Evolutionary conservation across 2,329 filamentous ascomycete species (phyloP), one percentile per base, ranked within the genome.

Genomic region (Neofusicoccum cordaticola): DNA sequence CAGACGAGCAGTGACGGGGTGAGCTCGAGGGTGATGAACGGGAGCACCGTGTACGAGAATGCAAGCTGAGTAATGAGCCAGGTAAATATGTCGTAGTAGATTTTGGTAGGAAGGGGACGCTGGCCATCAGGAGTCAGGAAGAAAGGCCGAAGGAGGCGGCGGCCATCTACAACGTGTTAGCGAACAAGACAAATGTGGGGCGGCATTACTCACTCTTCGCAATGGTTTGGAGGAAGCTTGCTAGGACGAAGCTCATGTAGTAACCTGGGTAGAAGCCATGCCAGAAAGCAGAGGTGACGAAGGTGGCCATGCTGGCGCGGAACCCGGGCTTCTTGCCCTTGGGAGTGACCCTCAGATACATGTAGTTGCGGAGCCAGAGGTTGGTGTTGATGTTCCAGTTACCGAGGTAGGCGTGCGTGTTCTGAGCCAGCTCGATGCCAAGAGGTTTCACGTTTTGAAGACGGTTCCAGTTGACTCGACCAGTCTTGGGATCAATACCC

Each of bases 331-430:
- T 99, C 83, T 93, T 95, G 62, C 95, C 95, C 70, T 91, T 90
- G 0, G 95, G 95, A 0, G 95, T 99, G 2, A 99, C 95, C 27
- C 95, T 89, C 53, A 99, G 84, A 74, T 98, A 99, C 70, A 99
- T 85, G 74, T 97, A 99, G 77, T 98, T 97, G 52, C 93, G 87
- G 67, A 99, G 82, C 95, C 95, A 99, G 72, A 92, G 88, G 77
- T 97, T 99, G 12, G 95, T 99, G 78, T 98, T 98, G 81, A 97
- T 97, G 77, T 99, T 99, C 95, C 95, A 99, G 72, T 88, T 90
- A 56, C 89, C 94, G 2, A 99, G 84, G 72, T 95, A 98, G 1
- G 87, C 93, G 62, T 94, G 88, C n/a, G 91, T 91, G 75, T 98
- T 99, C 78, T 97, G 93, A 0, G 94, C 95, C 0, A 87, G 84